phyloP scores from a whole-genome alignment of 78 protist species.

The Reticulomyxa filosa region DNA sequence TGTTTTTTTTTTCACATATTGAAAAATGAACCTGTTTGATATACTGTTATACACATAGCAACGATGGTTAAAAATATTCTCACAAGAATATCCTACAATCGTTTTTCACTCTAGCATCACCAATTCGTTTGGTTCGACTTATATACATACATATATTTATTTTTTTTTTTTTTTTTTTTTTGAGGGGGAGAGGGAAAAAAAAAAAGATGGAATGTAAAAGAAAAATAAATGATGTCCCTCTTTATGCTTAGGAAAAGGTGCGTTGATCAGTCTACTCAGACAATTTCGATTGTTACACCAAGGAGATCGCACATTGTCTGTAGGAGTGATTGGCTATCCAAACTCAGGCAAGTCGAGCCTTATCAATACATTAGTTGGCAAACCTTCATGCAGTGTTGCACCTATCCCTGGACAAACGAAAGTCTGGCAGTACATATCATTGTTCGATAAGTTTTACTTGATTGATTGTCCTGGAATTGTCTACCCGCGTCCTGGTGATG shows the following conservation, averaged over 20 bases:
- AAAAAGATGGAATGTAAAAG: too few relatives aligned
- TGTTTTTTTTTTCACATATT: background rate
- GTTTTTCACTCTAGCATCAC: constrained; percentile 92
- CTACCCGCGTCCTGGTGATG: constrained; percentile 6
- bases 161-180: too few relatives aligned
- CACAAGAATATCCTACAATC: constrained; percentile 79
- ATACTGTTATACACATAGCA: too few relatives aligned
- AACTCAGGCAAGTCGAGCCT: constrained; percentile 79
- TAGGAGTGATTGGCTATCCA: constrained; percentile 88
- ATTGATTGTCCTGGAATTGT: constrained; percentile 98
- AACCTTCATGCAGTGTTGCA: constrained; percentile 77
- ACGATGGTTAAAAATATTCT: constrained; percentile 10
- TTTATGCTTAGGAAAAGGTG: constrained; percentile 19
- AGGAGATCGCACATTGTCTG: constrained; percentile 70
- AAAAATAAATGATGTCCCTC: background rate
- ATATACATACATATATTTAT: too few relatives aligned
- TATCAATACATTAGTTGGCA: constrained; percentile 77
- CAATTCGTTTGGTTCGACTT: constrained; percentile 84
- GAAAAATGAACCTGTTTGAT: background rate
- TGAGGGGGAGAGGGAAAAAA: too few relatives aligned
- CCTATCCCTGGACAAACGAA: constrained; percentile 97
- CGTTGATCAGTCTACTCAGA: constrained; percentile 28
- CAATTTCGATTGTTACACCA: constrained; percentile 52
- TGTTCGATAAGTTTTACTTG: constrained; percentile 69
- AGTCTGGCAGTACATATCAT: constrained; percentile 97